These are phyloP conservation scores for Stachybotrys elegans DNA, from an alignment of 2,329 filamentous ascomycete species.

Conservation along the genomic window DNA sequence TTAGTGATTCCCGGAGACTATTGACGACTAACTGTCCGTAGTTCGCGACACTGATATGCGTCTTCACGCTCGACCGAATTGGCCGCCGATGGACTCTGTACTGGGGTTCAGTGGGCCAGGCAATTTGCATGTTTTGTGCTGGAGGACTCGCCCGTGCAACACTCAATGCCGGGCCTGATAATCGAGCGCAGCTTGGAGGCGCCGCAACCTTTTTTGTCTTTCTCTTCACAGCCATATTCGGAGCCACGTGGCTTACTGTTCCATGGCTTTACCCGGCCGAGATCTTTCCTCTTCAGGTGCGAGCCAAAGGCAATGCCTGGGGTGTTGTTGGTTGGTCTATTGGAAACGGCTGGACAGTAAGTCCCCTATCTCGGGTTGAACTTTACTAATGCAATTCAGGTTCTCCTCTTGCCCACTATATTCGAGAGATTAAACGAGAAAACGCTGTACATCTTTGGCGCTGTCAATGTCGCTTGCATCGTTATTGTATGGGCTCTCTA, in stretches of 20 bases:
- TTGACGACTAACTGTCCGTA: not conserved
- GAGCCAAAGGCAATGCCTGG: conserved; percentile 71
- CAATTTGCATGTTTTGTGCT: conserved; percentile 62
- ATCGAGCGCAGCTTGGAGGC: conserved; percentile 48
- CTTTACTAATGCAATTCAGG: conserved; percentile 22
- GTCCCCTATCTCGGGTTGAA: conserved; percentile 15
- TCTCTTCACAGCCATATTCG: conserved; percentile 37
- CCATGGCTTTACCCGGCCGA: conserved; percentile 65
- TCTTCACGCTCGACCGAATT: conserved; percentile 65
- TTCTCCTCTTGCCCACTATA: conserved; percentile 53
- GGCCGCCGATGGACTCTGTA: conserved; percentile 65
- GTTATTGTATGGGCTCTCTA: conserved; percentile 70
- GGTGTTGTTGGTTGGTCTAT: conserved; percentile 74
- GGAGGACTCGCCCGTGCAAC: conserved; percentile 54
- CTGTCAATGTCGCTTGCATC: conserved; percentile 59
- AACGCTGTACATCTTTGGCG: conserved; percentile 69
- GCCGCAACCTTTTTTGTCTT: conserved; percentile 69
- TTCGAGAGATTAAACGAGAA: conserved; percentile 62
- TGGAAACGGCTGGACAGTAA: conserved; percentile 59
- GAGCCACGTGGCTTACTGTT: conserved; percentile 45
- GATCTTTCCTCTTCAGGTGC: conserved; percentile 66
- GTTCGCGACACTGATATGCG: conserved; percentile 62
- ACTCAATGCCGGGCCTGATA: conserved; percentile 36
- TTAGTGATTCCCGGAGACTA: no score
- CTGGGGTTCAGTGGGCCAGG: conserved; percentile 61